Evolutionary conservation across 441 rosid species (phyloP).

Genomic region (Jatropha podagrica): DNA sequence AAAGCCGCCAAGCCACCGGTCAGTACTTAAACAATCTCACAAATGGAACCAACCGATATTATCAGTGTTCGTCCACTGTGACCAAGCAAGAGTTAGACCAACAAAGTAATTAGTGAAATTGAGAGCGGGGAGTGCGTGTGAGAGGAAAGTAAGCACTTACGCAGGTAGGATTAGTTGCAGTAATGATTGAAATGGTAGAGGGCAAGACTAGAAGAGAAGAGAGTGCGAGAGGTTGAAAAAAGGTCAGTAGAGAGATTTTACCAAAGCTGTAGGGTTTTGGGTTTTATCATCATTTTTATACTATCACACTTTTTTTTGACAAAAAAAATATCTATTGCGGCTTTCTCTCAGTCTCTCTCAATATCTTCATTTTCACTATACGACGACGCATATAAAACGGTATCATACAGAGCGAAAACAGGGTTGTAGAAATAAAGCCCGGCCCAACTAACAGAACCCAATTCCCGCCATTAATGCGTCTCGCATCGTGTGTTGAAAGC

Average conservation of each 20-base stretch:
- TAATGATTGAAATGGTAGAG: not conserved
- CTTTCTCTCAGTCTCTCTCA: not conserved
- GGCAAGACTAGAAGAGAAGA: too few relatives aligned
- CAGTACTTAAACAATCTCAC: not conserved
- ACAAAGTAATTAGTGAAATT: not conserved
- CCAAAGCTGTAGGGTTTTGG: constrained; percentile 79
- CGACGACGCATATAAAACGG: not conserved
- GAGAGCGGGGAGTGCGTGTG: not conserved
- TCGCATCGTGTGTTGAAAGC: not conserved
- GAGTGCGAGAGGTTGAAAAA: constrained; percentile 4
- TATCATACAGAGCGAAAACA: not conserved
- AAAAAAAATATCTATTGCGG: constrained; percentile 17
- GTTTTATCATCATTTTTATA: constrained; percentile 55
- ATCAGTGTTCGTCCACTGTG: not conserved
- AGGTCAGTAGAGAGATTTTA: constrained; percentile 29
- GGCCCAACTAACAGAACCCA: constrained; percentile 12
- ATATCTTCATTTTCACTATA: not conserved
- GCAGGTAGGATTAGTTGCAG: constrained; percentile 2
- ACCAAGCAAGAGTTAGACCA: not conserved
- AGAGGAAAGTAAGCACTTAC: not conserved
- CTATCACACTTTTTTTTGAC: not conserved
- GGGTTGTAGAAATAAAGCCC: not conserved
- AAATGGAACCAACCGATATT: constrained; percentile 3
- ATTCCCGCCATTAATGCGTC: constrained; percentile 6
- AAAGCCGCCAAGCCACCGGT: not conserved